Conservation (phyloP, 83 land plant genomes). For the Picea mariana region DNA sequence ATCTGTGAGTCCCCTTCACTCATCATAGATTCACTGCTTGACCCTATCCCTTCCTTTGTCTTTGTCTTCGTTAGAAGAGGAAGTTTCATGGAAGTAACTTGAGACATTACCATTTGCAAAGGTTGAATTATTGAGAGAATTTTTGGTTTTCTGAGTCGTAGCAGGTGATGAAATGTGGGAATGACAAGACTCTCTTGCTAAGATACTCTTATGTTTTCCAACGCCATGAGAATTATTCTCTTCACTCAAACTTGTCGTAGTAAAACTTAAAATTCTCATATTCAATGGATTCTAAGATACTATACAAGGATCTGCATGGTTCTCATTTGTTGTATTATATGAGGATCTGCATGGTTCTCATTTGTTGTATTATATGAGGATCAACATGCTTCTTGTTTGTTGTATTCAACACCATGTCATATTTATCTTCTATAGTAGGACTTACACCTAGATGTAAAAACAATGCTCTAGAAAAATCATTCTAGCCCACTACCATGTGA, state of each 20-base stretch:
- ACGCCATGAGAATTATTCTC: constrained; percentile 36
- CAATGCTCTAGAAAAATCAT: constrained; percentile 16
- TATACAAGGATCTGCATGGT: too few species aligned
- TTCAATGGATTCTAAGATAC: constrained; percentile 17
- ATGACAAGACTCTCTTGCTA: constrained; percentile 19
- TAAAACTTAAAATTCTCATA: constrained; percentile 37
- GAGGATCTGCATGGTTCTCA: too few species aligned
- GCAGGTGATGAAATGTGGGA: constrained; percentile 18
- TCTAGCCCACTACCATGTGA: background rate
- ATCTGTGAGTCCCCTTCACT: constrained; percentile 16
- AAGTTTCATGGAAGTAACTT: background rate
- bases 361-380: constrained; percentile 9
- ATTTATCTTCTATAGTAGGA: constrained; percentile 29
- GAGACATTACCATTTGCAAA: constrained; percentile 22
- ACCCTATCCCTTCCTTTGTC: constrained; percentile 16
- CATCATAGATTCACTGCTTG: constrained; percentile 6
- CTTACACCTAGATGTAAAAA: constrained; percentile 55
- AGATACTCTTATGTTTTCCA: constrained; percentile 25
- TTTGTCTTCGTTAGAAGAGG: background rate
- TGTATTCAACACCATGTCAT: constrained; percentile 41
- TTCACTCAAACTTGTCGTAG: constrained; percentile 47
- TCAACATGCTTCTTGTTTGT: constrained; percentile 23
- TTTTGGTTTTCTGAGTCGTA: constrained; percentile 7
- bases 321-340: too few species aligned
- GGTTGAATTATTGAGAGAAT: constrained; percentile 30